Evolutionary conservation across 2,329 filamentous ascomycete genomes (phyloP).

Genomic region (Fusarium solani-melongenae): DNA sequence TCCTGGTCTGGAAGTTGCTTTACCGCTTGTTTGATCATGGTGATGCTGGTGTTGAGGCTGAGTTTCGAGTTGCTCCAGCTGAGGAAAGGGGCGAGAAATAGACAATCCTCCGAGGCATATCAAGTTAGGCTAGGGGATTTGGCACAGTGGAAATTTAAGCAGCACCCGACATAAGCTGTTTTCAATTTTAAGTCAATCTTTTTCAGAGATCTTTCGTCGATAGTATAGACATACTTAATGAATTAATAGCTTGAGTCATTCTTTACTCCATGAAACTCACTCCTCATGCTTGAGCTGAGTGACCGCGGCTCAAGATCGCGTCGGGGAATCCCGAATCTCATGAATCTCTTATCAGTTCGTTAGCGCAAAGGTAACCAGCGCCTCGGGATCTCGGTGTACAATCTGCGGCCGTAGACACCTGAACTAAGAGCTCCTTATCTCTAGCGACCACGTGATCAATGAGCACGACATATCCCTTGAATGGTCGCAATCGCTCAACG

Average conservation of each 20-base stretch:
- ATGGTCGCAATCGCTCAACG: constrained; percentile 3
- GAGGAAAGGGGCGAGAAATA: background rate
- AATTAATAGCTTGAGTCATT: background rate
- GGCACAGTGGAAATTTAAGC: background rate
- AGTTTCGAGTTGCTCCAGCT: background rate
- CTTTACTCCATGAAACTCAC: background rate
- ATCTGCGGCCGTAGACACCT: background rate
- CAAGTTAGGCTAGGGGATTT: background rate
- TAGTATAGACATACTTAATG: background rate
- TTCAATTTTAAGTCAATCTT: background rate
- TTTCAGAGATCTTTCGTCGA: background rate
- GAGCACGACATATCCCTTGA: constrained; percentile 22
- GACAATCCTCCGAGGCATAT: background rate
- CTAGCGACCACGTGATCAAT: constrained; percentile 15
- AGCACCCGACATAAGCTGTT: background rate
- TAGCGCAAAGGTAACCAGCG: background rate
- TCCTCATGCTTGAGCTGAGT: background rate
- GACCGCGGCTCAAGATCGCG: background rate
- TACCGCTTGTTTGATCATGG: constrained; percentile 44
- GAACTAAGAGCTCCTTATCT: background rate
- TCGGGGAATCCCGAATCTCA: background rate
- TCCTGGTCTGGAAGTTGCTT: constrained; percentile 45
- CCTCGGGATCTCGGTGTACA: background rate
- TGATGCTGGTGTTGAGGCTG: constrained; percentile 39
- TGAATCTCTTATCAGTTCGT: background rate